phyloP scores from a whole-genome alignment of 2,329 filamentous ascomycete species.

The Mollisiaceae sp. region DNA sequence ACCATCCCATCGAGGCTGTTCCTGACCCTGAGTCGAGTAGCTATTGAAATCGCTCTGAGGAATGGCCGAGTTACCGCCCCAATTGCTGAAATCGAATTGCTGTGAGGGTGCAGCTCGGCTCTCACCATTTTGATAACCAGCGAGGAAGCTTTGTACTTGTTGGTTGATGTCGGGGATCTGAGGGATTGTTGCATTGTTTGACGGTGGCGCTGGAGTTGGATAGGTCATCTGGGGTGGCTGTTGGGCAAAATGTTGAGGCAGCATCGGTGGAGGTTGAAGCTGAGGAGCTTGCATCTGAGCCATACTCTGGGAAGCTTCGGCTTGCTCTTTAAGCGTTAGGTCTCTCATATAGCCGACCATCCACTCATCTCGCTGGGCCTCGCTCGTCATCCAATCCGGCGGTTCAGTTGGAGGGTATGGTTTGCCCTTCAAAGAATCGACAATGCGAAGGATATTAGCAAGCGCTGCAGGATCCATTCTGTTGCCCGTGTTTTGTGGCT shows the following conservation, averaged over 20 bases:
- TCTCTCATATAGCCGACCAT: conserved; percentile 52
- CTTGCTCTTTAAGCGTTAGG: conserved; percentile 46
- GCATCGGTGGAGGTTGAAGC: conserved; percentile 35
- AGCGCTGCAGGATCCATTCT: conserved; percentile 30
- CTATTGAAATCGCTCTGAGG: conserved; percentile 27
- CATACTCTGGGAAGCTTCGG: conserved; percentile 45
- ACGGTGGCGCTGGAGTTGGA: conserved; percentile 12
- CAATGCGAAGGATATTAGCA: conserved; percentile 33
- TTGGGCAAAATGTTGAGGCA: conserved; percentile 30
- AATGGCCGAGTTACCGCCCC: conserved; percentile 20
- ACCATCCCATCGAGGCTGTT: conserved; percentile 28
- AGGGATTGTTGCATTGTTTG: conserved; percentile 16
- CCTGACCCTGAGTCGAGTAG: conserved; percentile 25
- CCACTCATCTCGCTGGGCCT: conserved; percentile 57
- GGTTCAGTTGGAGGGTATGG: conserved; percentile 57
- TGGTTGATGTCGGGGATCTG: conserved; percentile 32
- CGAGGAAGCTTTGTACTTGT: conserved; percentile 38
- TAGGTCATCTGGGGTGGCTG: conserved; percentile 24
- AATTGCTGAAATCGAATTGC: conserved; percentile 34
- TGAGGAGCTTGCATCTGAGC: conserved; percentile 31
- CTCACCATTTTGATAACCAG: conserved; percentile 32
- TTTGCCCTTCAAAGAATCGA: conserved; percentile 50
- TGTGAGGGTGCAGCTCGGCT: conserved; percentile 17
- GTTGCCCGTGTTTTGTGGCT: neutral
- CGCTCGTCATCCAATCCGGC: conserved; percentile 58